A percentile compares a stretch with the other conserved stretches of the same genome.
These are phyloP conservation scores for Aspergillus biplanus DNA, from an alignment of 495 filamentous ascomycete genomes.

Conservation along the genomic window DNA sequence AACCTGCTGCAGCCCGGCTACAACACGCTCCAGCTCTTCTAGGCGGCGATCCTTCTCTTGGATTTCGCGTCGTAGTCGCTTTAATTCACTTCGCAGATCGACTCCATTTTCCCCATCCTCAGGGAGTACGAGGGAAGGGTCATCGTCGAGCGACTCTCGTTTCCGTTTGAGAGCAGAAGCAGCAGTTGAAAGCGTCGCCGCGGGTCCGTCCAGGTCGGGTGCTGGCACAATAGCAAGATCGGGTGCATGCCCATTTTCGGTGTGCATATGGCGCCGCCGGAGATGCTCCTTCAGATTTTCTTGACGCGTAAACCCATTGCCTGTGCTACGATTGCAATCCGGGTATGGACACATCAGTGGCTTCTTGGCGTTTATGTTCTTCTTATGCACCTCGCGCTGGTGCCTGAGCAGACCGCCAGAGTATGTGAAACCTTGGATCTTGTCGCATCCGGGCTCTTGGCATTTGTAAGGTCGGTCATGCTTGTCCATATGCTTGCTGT, in stretches of 20 bases:
- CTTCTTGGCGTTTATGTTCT: slow-evolving; percentile 82
- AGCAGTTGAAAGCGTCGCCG: slow-evolving; percentile 24
- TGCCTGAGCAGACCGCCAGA: slow-evolving; percentile 85
- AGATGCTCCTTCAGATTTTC: slow-evolving; percentile 93
- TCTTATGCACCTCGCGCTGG: slow-evolving; percentile 87
- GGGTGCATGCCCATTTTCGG: slow-evolving; percentile 47
- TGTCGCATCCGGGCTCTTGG: slow-evolving; percentile 73
- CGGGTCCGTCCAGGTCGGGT: slow-evolving; percentile 36
- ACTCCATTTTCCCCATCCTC: slow-evolving; percentile 46
- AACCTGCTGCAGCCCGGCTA: slow-evolving; percentile 47
- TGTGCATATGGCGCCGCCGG: slow-evolving; percentile 74
- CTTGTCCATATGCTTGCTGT: slow-evolving; percentile 95
- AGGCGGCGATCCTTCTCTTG: slow-evolving; percentile 54
- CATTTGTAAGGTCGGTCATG: slow-evolving; percentile 92
- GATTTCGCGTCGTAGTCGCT: slow-evolving; percentile 58
- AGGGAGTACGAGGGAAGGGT: slow-evolving; percentile 29
- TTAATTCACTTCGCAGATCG: slow-evolving; percentile 60
- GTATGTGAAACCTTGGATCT: slow-evolving; percentile 91
- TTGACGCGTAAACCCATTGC: slow-evolving; percentile 80
- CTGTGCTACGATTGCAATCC: slow-evolving; percentile 85
- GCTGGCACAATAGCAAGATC: slow-evolving; percentile 36
- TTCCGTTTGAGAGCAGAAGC: slow-evolving; percentile 44
- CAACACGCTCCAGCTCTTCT: slow-evolving; percentile 49
- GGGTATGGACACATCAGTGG: slow-evolving; percentile 78
- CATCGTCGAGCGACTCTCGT: slow-evolving; percentile 46